A percentile compares a stretch with the other conserved stretches of the same genome.
These are phyloP conservation scores for Leccinum variicolor DNA, from an alignment of 768 basidiomycete genomes.

Conservation along the genomic window DNA sequence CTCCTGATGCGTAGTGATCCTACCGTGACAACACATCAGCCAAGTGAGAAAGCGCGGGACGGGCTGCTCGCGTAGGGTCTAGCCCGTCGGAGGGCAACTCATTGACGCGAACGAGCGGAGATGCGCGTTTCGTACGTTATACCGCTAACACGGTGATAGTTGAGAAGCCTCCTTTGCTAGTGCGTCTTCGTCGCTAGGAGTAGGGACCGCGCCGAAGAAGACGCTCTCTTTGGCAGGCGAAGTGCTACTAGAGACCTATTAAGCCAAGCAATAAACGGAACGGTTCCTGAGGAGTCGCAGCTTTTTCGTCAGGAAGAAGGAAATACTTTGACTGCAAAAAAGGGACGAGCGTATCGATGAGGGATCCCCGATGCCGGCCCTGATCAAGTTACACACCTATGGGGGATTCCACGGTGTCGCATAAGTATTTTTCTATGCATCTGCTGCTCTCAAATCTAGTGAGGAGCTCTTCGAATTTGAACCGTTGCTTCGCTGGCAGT, in stretches of 20 bases:
- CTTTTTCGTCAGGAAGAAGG: background rate
- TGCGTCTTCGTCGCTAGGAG: conserved; percentile 7
- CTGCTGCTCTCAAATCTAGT: no score
- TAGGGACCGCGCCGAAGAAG: conserved; percentile 5
- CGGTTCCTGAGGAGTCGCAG: background rate
- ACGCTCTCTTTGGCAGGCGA: conserved; percentile 15
- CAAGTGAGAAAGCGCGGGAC: conserved; percentile 4
- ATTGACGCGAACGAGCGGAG: conserved; percentile 1
- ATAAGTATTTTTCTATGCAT: no score
- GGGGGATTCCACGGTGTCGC: no score
- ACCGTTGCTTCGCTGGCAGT: no score
- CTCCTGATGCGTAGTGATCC: background rate
- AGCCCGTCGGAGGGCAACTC: background rate
- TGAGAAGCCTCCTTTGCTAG: conserved; percentile 6
- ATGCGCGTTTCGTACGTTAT: conserved; percentile 16
- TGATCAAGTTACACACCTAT: no score
- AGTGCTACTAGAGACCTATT: conserved; percentile 3
- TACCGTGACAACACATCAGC: conserved; percentile 3
- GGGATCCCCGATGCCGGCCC: no score
- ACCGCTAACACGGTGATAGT: conserved; percentile 10
- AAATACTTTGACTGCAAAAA: no score
- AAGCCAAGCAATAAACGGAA: background rate
- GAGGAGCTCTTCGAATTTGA: no score
- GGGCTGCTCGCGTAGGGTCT: background rate
- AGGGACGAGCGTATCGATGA: no score